Conservation (phyloP, 495 filamentous ascomycete species). For the Tuber umbilicatum region DNA sequence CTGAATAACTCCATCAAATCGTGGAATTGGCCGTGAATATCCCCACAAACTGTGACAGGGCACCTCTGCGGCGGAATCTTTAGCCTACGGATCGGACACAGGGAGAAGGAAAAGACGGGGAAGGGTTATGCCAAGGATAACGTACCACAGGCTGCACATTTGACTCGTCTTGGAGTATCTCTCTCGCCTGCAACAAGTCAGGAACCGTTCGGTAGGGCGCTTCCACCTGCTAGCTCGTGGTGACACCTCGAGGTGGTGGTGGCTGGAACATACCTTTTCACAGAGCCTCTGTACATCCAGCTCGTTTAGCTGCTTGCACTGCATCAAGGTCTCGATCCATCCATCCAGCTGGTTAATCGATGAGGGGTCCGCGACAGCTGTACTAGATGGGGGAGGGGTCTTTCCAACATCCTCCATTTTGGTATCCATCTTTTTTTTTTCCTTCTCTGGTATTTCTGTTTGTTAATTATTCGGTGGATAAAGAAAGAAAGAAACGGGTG, state of each 20-base stretch:
- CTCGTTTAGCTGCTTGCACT: conserved; percentile 94
- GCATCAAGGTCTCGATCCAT: conserved; percentile 98
- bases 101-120: not conserved
- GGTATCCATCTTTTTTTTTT: conserved; percentile 64
- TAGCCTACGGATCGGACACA: not conserved
- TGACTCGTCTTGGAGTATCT: conserved; percentile 93
- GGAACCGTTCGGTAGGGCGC: conserved; percentile 18
- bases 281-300: conserved; percentile 91
- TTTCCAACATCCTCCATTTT: conserved; percentile 97
- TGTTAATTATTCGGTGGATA: not conserved
- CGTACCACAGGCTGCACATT: conserved; percentile 98
- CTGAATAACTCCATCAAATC: conserved; percentile 93
- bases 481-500: not conserved
- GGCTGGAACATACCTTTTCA: conserved; percentile 68
- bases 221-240: conserved; percentile 13
- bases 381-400: conserved; percentile 69
- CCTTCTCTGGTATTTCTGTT: not conserved
- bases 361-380: conserved; percentile 69
- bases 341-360: conserved; percentile 90
- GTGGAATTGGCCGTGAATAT: conserved; percentile 91
- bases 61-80: conserved; percentile 60
- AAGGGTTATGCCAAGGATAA: conserved; percentile 26
- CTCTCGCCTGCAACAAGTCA: conserved; percentile 62
- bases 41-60: conserved; percentile 85
- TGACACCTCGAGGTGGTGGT: conserved; percentile 6